These are phyloP conservation scores for Cotoneaster glaucophyllus DNA, from an alignment of 306 rosid genomes.

Conservation along the genomic window DNA sequence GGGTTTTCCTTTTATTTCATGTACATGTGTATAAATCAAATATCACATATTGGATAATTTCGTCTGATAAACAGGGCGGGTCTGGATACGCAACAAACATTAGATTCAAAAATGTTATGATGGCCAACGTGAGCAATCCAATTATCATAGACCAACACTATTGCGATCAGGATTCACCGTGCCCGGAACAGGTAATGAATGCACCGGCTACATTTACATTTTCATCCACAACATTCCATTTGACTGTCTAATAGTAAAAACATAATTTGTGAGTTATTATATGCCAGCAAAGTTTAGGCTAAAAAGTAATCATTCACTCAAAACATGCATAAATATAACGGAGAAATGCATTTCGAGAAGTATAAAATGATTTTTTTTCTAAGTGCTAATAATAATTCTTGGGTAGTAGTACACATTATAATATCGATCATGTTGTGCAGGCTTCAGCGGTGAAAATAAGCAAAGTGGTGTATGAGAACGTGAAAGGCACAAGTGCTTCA, in stretches of 20 bases:
- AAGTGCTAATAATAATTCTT: background rate
- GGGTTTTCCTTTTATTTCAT: background rate
- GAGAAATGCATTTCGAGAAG: background rate
- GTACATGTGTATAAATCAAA: background rate
- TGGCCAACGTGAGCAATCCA: conserved; percentile 72
- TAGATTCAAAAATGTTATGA: conserved; percentile 37
- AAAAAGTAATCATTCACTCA: background rate
- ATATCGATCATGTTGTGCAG: conserved; percentile 16
- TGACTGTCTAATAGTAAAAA: background rate
- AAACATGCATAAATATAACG: background rate
- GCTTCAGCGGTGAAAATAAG: conserved; percentile 54
- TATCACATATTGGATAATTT: background rate
- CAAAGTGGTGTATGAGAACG: conserved; percentile 45
- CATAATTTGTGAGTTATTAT: background rate
- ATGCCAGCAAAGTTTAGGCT: background rate
- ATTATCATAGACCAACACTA: conserved; percentile 82
- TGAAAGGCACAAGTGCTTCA: conserved; percentile 67
- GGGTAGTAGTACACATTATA: background rate
- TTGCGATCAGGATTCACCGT: conserved; percentile 51
- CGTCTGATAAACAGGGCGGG: conserved; percentile 44
- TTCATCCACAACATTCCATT: background rate
- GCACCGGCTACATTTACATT: background rate
- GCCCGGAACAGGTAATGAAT: conserved; percentile 44
- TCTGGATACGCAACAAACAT: conserved; percentile 65
- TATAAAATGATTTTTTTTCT: background rate